Evolutionary conservation across 1,284 basidiomycete genomes (phyloP), one percentile per base, ranked within the genome.

Genomic region (Boletus semigastroideus): DNA sequence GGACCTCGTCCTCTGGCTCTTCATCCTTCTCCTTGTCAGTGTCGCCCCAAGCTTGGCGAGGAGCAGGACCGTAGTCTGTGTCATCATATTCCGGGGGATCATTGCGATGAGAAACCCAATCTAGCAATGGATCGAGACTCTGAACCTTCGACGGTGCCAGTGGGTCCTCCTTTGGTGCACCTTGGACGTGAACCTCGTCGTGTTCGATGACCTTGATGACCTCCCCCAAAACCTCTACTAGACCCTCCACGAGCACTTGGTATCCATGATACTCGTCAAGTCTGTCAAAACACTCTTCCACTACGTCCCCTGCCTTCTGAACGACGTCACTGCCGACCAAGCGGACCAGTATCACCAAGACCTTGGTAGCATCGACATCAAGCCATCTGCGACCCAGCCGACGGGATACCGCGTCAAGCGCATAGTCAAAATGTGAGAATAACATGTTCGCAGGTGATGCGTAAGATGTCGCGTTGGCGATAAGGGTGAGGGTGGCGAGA

Each of bases 221-320:
- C 62, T 87, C 87, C 28, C 77, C 77, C 57, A 97, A 74, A n/a
- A 91, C 92, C 54, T 90, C 88, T n/a, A 96, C 78, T 3, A 98
- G 75, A 0, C 92, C 87, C 56, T 92, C 90, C 10, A 96, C 87
- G 30, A 96, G 78, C 7, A 87, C 74, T 22, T 84, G 81, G 69
- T 97, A 96, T 11, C 93, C 94, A 67, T 97, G 94, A 65, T 84
- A 97, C 56, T 95, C 92, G 61, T 97, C 94, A 20, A 97, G 74
- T 25, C 92, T 83, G 68, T 96, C 94, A 60, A 97, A 97, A 55
- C 94, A 94, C 69, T 95, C 94, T 66, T 96, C 94, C 5, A 97
- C 91, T 4, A 97, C 84, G 67, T 95, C 94, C 19, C 88, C 85
- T 4, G 94, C 92, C 54, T 87, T 84, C 39, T 90, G 84, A 0